phyloP scores from a whole-genome alignment of 2,329 filamentous ascomycete species.

The Trichoderma sp. region DNA sequence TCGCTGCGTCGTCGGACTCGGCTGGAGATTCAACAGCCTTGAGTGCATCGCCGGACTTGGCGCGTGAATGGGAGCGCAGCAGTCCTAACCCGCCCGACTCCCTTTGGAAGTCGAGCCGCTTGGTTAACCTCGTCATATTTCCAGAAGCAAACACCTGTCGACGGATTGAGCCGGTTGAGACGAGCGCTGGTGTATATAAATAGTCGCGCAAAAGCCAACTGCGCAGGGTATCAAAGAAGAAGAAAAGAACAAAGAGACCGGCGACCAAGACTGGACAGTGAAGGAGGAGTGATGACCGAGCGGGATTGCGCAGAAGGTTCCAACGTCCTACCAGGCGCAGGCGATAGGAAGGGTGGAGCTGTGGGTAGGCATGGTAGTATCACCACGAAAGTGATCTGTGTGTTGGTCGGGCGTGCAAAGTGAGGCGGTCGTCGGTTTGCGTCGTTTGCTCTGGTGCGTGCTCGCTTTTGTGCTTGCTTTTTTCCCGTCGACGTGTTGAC shows the following conservation, averaged over 20 bases:
- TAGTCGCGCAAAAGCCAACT: constrained; percentile 20
- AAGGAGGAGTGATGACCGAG: not conserved
- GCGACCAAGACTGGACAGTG: constrained; percentile 5
- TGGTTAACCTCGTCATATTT: constrained; percentile 19
- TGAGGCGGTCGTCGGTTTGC: not conserved
- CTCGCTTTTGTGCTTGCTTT: not conserved
- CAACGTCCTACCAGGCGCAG: constrained; percentile 23
- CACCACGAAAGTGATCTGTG: constrained; percentile 9
- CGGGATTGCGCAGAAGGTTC: constrained; percentile 17
- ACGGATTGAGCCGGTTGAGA: not conserved
- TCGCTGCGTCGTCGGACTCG: not conserved
- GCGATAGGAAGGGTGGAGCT: constrained; percentile 24
- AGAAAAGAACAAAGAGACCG: constrained; percentile 5
- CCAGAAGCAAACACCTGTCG: not conserved
- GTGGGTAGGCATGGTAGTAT: constrained; percentile 25
- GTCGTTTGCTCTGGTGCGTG: constrained; percentile 7
- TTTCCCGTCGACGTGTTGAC: not conserved
- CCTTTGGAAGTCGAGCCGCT: constrained; percentile 21
- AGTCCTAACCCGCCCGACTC: constrained; percentile 14
- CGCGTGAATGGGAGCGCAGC: constrained; percentile 17
- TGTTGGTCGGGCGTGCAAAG: constrained; percentile 3
- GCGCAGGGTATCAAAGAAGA: constrained; percentile 24
- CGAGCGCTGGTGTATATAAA: not conserved
- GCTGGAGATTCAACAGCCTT: constrained; percentile 7
- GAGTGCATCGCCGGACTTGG: constrained; percentile 2